Evolutionary conservation across 163 green algal species (phyloP), one percentile per base, ranked within the genome.

Genomic region (Chlamydomonas reinhardtii): DNA sequence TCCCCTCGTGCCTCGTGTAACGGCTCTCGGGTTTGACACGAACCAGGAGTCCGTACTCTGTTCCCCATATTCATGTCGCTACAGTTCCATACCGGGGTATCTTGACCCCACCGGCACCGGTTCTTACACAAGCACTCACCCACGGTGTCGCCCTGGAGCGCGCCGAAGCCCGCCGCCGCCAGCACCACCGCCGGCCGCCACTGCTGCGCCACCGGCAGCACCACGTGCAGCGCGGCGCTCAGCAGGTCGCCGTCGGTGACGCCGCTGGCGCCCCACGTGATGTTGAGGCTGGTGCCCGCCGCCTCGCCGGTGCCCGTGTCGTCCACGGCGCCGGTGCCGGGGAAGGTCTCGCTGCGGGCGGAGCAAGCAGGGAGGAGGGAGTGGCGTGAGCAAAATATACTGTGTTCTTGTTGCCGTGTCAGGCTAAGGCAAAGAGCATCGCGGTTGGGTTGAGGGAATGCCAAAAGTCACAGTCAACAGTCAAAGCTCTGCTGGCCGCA

Each of bases 131-230:
- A n/a, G 4, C 66, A 35, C 9, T 72, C 85, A 89, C 94, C 92
- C 25, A 95, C 89, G 24, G 93, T 88, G 76, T 96, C 92, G 22
- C 92, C 93, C 24, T 85, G 52, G 31, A 94, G 94, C 17, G 94
- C 95, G 73, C 96, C 94, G 88, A 98, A 98, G 65, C 96, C 96
- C 66, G 96, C 96, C 24, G 94, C 95, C 29, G 98, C 89, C 77
- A 99, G 92, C 52, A 98, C 89, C 11, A 99, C 73, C 81, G 96
- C 91, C 2, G 96, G 96, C 9, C 87, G 69, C 77, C 96, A 98
- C 87, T 96, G 89, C 73, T 92, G 82, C 22, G 79, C 93, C 72
- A 97, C 92, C 32, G 95, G 95, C 75, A 96, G 66, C 52, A 97
- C 72, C 61, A 97, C 88, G 39, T 95, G 93, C 82, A 90, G 48